phyloP scores from a whole-genome alignment of 2,329 filamentous ascomycete genomes.

The Aspergillus terreus region DNA sequence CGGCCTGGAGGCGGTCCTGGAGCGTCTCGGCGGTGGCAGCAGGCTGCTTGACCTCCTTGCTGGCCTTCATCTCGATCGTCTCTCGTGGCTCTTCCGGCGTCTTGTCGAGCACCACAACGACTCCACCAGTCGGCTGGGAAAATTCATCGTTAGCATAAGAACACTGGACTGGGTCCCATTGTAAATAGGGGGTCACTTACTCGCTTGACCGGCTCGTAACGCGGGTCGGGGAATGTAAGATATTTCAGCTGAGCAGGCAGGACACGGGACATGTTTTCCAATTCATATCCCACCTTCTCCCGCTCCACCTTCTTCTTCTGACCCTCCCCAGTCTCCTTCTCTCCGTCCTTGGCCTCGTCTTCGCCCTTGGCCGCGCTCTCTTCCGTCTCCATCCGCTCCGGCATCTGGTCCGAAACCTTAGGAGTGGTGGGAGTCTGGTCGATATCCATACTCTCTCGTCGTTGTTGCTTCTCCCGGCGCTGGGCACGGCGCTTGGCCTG shows the following conservation, averaged over 20 bases:
- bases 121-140: conserved; percentile 79
- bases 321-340: conserved; percentile 58
- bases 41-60: conserved; percentile 57
- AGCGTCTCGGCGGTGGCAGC: conserved; percentile 40
- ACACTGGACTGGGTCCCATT: neutral
- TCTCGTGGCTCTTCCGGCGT: conserved; percentile 73
- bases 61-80: conserved; percentile 86
- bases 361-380: conserved; percentile 59
- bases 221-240: conserved; percentile 83
- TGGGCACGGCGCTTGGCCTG: conserved; percentile 93
- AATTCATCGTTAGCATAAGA: conserved; percentile 38
- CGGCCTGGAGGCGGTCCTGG: conserved; percentile 42
- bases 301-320: conserved; percentile 88
- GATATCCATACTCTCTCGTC: conserved; percentile 92
- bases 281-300: conserved; percentile 93
- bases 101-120: conserved; percentile 84
- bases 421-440: conserved; percentile 74
- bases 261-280: conserved; percentile 96
- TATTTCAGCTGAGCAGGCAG: conserved; percentile 91
- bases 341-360: conserved; percentile 55
- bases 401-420: conserved; percentile 56
- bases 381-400: conserved; percentile 81
- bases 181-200: conserved; percentile 46
- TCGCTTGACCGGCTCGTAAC: conserved; percentile 92
- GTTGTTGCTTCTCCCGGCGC: conserved; percentile 86